phyloP scores from a whole-genome alignment of 2,329 filamentous ascomycete genomes.

The Ampelomyces quisqualis region DNA sequence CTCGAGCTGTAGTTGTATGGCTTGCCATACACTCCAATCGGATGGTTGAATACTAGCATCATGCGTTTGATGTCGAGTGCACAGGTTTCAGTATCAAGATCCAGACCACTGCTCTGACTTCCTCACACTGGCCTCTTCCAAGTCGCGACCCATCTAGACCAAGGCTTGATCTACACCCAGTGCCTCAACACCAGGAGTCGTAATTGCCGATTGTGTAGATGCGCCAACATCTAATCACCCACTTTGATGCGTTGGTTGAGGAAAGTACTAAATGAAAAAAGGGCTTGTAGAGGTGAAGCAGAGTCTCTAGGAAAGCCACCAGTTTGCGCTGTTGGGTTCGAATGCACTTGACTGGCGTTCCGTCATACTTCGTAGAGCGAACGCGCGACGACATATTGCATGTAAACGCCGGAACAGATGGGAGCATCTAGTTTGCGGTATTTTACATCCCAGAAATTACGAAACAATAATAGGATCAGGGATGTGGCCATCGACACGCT shows the following conservation, averaged over 20 bases:
- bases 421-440: conserved; percentile 22
- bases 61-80: conserved; percentile 42
- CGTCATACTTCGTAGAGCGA: conserved; percentile 13
- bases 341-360: conserved; percentile 9
- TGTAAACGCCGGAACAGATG: conserved; percentile 20
- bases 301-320: conserved; percentile 18
- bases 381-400: conserved; percentile 22
- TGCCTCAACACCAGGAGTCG: conserved; percentile 21
- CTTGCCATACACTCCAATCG: conserved; percentile 46
- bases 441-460: conserved; percentile 19
- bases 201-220: conserved; percentile 19
- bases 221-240: conserved; percentile 6
- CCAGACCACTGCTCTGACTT: conserved; percentile 12
- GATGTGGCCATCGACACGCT: conserved; percentile 17
- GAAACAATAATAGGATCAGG: conserved; percentile 14
- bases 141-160: conserved; percentile 14
- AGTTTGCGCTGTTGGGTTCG: conserved; percentile 21
- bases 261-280: conserved; percentile 4
- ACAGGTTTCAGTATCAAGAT: conserved; percentile 28
- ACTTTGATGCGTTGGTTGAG: not conserved
- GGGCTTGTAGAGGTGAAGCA: conserved; percentile 16
- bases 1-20: conserved; percentile 39
- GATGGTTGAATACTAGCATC: conserved; percentile 42
- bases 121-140: conserved; percentile 16
- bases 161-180: conserved; percentile 16